phyloP scores from a whole-genome alignment of 257 asterid genomes.

The Nicotiana benthamiana region DNA sequence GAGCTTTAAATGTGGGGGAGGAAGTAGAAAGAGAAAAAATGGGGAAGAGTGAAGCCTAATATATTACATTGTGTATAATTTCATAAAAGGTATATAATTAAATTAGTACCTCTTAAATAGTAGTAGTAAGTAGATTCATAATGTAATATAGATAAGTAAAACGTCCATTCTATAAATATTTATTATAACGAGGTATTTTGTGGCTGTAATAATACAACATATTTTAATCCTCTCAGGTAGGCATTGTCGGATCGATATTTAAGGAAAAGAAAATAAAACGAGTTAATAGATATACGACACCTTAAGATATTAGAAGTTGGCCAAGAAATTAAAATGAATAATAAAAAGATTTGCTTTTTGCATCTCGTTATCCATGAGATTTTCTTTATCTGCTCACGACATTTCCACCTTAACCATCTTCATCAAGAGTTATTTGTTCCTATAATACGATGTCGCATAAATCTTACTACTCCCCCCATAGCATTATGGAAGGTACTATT shows the following conservation, averaged over 20 bases:
- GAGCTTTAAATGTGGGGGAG: no score
- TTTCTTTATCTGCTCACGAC: background rate
- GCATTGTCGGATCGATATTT: background rate
- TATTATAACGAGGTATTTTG: no score
- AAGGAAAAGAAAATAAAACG: background rate
- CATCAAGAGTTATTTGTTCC: background rate
- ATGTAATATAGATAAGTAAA: no score
- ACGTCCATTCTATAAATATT: no score
- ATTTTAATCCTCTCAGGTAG: background rate
- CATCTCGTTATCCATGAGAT: background rate
- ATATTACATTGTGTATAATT: no score
- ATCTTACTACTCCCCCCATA: background rate
- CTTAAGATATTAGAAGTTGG: background rate
- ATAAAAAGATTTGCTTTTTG: background rate
- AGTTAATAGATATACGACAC: background rate
- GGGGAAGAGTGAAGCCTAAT: no score
- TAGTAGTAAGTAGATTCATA: no score
- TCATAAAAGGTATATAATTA: no score
- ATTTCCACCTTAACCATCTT: background rate
- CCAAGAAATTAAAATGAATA: background rate
- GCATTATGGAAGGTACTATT: no score
- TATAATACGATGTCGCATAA: background rate
- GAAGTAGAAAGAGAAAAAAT: no score
- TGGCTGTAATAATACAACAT: no score
- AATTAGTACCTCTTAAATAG: no score